phyloP scores from a whole-genome alignment of 2,329 filamentous ascomycete species.

The Paecilomyces sp. region DNA sequence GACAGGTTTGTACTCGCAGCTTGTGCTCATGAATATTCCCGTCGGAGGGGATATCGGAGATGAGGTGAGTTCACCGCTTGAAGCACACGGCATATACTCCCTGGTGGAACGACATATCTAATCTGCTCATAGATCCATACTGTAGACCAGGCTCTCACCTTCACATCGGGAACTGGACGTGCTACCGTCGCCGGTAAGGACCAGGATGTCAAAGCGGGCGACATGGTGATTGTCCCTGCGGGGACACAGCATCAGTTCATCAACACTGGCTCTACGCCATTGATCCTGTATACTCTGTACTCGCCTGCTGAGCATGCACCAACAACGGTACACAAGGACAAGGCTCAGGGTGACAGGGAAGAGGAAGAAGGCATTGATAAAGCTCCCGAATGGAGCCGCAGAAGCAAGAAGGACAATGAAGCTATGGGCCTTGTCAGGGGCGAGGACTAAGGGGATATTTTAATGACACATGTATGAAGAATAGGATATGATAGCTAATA shows the following conservation, averaged over 20 bases:
- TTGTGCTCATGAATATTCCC: slow-evolving; percentile 60
- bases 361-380: slow-evolving; percentile 57
- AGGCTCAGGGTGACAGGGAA: slow-evolving; percentile 56
- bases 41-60: slow-evolving; percentile 60
- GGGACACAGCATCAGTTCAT: slow-evolving; percentile 61
- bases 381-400: slow-evolving; percentile 52
- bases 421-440: slow-evolving; percentile 47
- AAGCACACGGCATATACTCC: background rate
- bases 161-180: slow-evolving; percentile 53
- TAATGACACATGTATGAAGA: background rate
- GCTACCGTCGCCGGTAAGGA: slow-evolving; percentile 55
- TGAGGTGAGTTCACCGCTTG: slow-evolving; percentile 38
- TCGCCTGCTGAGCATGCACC: slow-evolving; percentile 56
- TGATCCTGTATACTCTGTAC: slow-evolving; percentile 59
- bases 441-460: background rate
- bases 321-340: slow-evolving; percentile 54
- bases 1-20: slow-evolving; percentile 56
- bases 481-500: slow-evolving; percentile 2
- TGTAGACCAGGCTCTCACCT: slow-evolving; percentile 59
- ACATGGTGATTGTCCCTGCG: slow-evolving; percentile 57
- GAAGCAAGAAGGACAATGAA: slow-evolving; percentile 53
- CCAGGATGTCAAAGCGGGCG: slow-evolving; percentile 48
- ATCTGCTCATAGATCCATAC: slow-evolving; percentile 37
- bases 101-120: background rate
- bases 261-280: slow-evolving; percentile 51